These are phyloP conservation scores for Akanthomyces muscarius DNA, from an alignment of 2,329 filamentous ascomycete genomes.

Conservation along the genomic window DNA sequence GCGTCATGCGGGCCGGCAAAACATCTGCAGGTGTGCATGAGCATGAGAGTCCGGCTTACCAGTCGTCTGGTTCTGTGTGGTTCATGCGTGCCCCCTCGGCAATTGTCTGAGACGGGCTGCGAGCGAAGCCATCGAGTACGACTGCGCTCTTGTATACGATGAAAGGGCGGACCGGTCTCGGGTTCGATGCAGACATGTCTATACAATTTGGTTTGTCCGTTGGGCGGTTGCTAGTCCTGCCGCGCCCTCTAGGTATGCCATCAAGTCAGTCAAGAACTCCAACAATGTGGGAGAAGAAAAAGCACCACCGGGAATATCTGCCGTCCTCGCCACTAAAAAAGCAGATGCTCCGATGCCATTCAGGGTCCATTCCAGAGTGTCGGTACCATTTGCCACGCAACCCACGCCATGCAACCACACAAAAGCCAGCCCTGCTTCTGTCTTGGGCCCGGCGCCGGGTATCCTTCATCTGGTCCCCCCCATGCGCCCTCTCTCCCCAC, in stretches of 20 bases:
- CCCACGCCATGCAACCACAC: not conserved
- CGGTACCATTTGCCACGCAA: not conserved
- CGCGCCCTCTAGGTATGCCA: not conserved
- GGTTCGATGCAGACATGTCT: not conserved
- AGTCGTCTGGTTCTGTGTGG: not conserved
- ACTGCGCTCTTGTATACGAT: not conserved
- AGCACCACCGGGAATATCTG: not conserved
- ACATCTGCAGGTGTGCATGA: not conserved
- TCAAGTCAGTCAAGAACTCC: too few species aligned
- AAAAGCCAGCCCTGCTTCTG: not conserved
- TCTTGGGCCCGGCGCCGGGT: not conserved
- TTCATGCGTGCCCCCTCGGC: not conserved
- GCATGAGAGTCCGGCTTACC: not conserved
- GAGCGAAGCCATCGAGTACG: too few species aligned
- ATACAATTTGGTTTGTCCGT: too few species aligned
- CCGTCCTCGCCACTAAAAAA: not conserved
- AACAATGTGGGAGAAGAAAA: too few species aligned
- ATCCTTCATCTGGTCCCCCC: slow-evolving; percentile 9
- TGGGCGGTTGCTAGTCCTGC: not conserved
- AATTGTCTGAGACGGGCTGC: slow-evolving; percentile 1
- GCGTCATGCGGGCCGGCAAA: too few species aligned
- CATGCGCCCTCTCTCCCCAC: not conserved
- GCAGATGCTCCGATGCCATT: not conserved
- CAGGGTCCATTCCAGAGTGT: not conserved
- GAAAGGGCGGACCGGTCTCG: not conserved